phyloP scores from a whole-genome alignment of 495 filamentous ascomycete species.

The Xylaria scruposa region DNA sequence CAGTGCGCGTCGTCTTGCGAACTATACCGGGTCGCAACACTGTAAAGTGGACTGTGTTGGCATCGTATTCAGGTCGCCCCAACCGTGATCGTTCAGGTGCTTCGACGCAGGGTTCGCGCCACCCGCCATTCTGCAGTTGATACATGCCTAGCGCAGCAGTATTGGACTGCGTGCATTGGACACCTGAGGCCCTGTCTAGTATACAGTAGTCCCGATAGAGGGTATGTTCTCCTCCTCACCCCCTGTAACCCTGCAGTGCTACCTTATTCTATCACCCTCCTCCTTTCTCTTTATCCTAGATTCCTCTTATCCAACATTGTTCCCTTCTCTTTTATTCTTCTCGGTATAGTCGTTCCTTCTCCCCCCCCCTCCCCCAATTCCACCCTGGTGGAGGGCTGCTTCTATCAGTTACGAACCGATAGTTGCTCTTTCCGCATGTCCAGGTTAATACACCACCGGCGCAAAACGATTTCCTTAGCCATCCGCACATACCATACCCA shows the following conservation, averaged over 20 bases:
- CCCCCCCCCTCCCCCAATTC: constrained; percentile 16
- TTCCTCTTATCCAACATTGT: constrained; percentile 37
- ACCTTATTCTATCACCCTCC: constrained; percentile 42
- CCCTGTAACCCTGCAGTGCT: constrained; percentile 39
- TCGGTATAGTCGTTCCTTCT: constrained; percentile 45
- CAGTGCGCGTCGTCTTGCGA: constrained; percentile 10
- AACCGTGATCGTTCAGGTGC: constrained; percentile 23
- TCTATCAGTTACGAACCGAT: constrained; percentile 25
- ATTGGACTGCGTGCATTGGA: constrained; percentile 25
- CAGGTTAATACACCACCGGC: constrained; percentile 17
- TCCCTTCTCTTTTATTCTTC: constrained; percentile 33
- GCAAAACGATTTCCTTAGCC: constrained; percentile 11
- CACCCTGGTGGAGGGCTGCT: constrained; percentile 27
- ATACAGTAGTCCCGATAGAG: constrained; percentile 12
- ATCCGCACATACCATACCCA: neutral
- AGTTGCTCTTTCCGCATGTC: constrained; percentile 21
- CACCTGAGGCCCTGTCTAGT: neutral
- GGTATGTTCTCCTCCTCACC: constrained; percentile 34
- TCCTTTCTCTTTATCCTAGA: constrained; percentile 29
- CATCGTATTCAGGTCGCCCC: constrained; percentile 13
- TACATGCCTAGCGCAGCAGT: constrained; percentile 23
- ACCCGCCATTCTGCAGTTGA: constrained; percentile 27
- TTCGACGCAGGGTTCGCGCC: constrained; percentile 38
- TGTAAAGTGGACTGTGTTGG: constrained; percentile 12
- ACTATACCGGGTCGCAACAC: constrained; percentile 13